Percentiles rank a stretch among this genome's conserved stretches.
Conservation (phyloP, 2,329 filamentous ascomycete species). For the Stachybotrys chartarum region DNA sequence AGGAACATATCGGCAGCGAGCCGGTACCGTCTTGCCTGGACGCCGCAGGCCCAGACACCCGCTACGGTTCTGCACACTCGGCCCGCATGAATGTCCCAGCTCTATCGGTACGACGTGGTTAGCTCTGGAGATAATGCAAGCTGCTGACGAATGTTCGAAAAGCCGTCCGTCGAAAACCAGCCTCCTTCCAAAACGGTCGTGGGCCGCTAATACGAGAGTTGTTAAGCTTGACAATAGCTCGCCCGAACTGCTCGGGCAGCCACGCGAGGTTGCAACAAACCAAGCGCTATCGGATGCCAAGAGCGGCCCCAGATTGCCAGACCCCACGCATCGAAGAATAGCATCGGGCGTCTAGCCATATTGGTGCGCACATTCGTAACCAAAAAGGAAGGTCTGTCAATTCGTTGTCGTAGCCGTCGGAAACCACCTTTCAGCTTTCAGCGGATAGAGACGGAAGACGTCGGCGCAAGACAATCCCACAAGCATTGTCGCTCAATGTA, state of each 20-base stretch:
- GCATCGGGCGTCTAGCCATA: background rate
- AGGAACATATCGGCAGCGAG: background rate
- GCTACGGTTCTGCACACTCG: background rate
- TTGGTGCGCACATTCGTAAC: background rate
- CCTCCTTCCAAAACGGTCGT: background rate
- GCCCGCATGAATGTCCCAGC: no score
- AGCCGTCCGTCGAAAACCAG: background rate
- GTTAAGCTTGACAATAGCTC: background rate
- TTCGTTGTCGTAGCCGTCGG: background rate
- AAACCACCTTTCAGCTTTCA: background rate
- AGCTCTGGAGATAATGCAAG: background rate
- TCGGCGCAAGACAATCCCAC: no score
- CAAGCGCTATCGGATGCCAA: background rate
- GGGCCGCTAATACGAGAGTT: background rate
- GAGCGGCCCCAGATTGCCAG: background rate
- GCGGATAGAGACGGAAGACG: no score
- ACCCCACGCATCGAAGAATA: background rate
- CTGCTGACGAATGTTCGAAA: background rate
- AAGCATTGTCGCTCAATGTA: background rate
- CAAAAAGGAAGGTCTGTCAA: background rate
- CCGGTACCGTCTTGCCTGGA: background rate
- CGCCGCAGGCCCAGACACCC: background rate
- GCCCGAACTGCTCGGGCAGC: background rate
- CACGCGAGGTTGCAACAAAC: background rate
- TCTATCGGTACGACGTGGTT: background rate